Percentiles rank a stretch among this genome's conserved stretches.
These are phyloP conservation scores for Panicum miliaceum DNA, from an alignment of 176 grass and related monocot genomes.

Conservation along the genomic window DNA sequence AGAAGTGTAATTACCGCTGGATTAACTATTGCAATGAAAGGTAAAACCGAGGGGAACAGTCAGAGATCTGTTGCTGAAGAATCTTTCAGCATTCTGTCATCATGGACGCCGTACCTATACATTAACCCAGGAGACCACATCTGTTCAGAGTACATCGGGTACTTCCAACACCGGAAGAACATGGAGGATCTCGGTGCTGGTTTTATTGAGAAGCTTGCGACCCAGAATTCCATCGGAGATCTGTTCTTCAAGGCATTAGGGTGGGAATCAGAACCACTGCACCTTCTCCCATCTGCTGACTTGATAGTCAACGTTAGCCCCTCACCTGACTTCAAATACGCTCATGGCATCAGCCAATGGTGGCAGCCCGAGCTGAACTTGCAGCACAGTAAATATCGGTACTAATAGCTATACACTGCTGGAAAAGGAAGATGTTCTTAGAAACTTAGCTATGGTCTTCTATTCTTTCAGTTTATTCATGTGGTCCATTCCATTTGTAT, in stretches of 20 bases:
- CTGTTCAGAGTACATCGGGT: constrained; percentile 94
- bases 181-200: constrained; percentile 93
- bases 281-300: constrained; percentile 94
- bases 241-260: constrained; percentile 80
- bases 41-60: constrained; percentile 35
- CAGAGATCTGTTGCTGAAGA: constrained; percentile 67
- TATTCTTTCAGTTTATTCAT: constrained; percentile 23
- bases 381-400: constrained; percentile 67
- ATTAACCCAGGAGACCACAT: constrained; percentile 83
- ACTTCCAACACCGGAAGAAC: constrained; percentile 85
- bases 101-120: constrained; percentile 81
- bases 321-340: constrained; percentile 72
- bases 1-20: constrained; percentile 81
- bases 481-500: constrained; percentile 8
- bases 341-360: constrained; percentile 95
- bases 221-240: constrained; percentile 79
- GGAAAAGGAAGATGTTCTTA: constrained; percentile 17
- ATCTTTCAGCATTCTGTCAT: constrained; percentile 68
- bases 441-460: neutral
- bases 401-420: constrained; percentile 42
- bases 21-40: constrained; percentile 77
- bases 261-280: constrained; percentile 84
- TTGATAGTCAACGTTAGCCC: constrained; percentile 68
- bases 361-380: constrained; percentile 73
- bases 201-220: constrained; percentile 85